A percentile compares a stretch with the other conserved stretches of the same genome.
Conservation (phyloP, 352 stramenopile genomes). For the Phytophthora cryptogea region DNA sequence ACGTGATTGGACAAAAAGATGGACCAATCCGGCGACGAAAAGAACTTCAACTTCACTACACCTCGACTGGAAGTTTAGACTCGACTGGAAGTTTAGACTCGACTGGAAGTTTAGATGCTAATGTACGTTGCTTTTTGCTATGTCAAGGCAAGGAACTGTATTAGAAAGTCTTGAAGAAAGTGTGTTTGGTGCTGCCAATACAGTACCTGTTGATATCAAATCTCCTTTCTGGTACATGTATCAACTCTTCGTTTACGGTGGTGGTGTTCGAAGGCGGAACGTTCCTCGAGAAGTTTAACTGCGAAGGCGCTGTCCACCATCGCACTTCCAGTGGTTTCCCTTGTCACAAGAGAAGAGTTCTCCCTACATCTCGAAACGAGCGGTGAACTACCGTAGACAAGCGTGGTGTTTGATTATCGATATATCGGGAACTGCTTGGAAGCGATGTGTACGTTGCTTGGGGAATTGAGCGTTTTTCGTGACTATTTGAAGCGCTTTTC, state of each 20-base stretch:
- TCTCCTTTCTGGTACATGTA: too few species aligned
- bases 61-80: too few species aligned
- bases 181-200: too few species aligned
- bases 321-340: conserved; percentile 8
- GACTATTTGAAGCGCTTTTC: conserved; percentile 23
- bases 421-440: neutral
- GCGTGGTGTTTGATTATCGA: conserved; percentile 10
- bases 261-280: conserved; percentile 6
- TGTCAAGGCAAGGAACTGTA: too few species aligned
- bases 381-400: neutral
- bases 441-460: conserved; percentile 3
- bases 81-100: too few species aligned
- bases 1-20: conserved; percentile 29
- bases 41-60: neutral
- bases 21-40: neutral
- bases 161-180: too few species aligned
- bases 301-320: conserved; percentile 12
- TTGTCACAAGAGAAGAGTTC: neutral
- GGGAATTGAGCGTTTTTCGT: conserved; percentile 1
- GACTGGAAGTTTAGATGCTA: too few species aligned
- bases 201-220: too few species aligned
- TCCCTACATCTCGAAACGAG: conserved; percentile 10
- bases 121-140: too few species aligned
- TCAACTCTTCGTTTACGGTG: neutral
- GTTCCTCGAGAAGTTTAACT: conserved; percentile 8